A percentile compares a stretch with the other conserved stretches of the same genome.
These are phyloP conservation scores for Boletus coccyginus DNA, from an alignment of 768 basidiomycete genomes.

Conservation along the genomic window DNA sequence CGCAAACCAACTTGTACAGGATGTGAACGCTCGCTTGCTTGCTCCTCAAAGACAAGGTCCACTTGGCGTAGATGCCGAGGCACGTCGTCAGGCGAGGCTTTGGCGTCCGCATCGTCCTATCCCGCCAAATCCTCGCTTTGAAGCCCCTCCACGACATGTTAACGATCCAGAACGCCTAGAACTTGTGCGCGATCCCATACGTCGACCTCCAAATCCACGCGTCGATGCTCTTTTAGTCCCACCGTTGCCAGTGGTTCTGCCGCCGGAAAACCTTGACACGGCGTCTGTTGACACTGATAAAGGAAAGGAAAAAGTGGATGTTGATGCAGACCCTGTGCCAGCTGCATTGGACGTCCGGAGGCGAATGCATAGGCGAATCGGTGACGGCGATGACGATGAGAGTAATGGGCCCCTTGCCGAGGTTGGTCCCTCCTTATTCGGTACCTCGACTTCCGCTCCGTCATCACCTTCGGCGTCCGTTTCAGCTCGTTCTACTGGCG, in stretches of 20 bases:
- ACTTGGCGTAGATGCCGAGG: conserved; percentile 22
- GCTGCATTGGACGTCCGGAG: conserved; percentile 8
- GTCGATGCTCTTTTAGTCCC: conserved; percentile 12
- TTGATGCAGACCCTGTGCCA: background rate
- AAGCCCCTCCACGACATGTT: conserved; percentile 14
- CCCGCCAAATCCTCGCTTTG: conserved; percentile 20
- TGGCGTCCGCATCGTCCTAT: conserved; percentile 26
- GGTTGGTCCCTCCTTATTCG: conserved; percentile 7
- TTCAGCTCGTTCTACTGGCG: conserved; percentile 9
- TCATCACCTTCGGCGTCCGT: background rate
- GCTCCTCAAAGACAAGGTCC: conserved; percentile 13
- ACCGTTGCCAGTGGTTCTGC: conserved; percentile 1
- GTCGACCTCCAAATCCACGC: conserved; percentile 13
- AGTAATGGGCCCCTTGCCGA: background rate
- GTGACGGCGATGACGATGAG: conserved; percentile 9
- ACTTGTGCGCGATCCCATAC: conserved; percentile 13
- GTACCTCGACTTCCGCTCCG: background rate
- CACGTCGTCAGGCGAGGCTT: conserved; percentile 22
- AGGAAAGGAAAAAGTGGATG: conserved; percentile 26
- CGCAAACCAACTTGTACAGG: conserved; percentile 13
- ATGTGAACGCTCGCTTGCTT: conserved; percentile 20
- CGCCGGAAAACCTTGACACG: background rate
- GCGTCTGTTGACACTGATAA: conserved; percentile 8
- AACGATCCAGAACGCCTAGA: conserved; percentile 15
- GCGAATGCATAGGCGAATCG: conserved; percentile 20